A percentile compares a stretch with the other conserved stretches of the same genome.
Evolutionary conservation across 1,284 basidiomycete genomes (phyloP).

Genomic region (Lentinus polychrous): DNA sequence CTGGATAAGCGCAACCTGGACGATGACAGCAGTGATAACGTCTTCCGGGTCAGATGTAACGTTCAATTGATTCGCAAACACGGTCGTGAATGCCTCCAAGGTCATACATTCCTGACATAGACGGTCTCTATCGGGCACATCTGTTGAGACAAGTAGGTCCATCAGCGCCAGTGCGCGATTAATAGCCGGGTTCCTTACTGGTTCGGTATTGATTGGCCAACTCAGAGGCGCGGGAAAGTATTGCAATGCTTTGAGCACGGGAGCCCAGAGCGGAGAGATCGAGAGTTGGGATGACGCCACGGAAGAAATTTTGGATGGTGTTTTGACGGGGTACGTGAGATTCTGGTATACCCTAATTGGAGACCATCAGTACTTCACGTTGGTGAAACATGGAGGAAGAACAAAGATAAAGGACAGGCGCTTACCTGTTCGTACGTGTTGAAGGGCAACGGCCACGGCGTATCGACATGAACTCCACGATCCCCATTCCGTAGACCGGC

Average conservation of each 20-base stretch:
- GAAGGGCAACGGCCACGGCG: slow-evolving; percentile 59
- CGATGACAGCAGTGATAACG: not conserved
- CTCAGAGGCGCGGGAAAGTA: not conserved
- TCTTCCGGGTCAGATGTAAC: not conserved
- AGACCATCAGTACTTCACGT: not conserved
- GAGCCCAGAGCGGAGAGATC: not conserved
- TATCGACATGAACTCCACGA: slow-evolving; percentile 38
- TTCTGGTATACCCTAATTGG: slow-evolving; percentile 1
- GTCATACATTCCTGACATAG: not conserved
- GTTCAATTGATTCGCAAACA: not conserved
- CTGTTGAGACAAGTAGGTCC: not conserved
- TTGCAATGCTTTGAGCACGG: not conserved
- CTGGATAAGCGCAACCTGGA: slow-evolving; percentile 6
- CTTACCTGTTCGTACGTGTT: slow-evolving; percentile 49
- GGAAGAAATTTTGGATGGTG: slow-evolving; percentile 2
- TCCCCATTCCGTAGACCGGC: slow-evolving; percentile 29
- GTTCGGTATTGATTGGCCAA: not conserved
- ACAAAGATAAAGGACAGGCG: not conserved
- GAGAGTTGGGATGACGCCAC: not conserved
- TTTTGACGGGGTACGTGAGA: not conserved
- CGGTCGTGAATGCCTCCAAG: not conserved
- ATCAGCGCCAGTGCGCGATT: too few relatives aligned
- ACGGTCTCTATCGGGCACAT: not conserved
- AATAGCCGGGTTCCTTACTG: too few relatives aligned
- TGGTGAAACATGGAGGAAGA: too few relatives aligned